Conservation (phyloP, 306 rosid species). For the Astragalus glycyphyllos region DNA sequence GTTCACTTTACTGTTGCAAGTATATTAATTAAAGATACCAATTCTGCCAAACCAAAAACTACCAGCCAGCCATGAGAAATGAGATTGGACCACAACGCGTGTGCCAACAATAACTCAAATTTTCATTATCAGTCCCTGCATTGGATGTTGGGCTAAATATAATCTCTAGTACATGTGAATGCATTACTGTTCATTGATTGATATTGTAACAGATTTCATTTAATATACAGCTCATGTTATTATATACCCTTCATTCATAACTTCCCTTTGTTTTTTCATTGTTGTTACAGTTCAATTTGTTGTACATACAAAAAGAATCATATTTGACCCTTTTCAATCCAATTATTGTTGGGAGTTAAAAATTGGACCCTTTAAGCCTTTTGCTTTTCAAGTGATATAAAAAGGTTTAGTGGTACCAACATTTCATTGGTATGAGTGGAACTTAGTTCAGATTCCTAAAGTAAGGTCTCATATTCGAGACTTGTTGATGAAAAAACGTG, state of each 20-base stretch:
- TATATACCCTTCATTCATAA: conserved; percentile 32
- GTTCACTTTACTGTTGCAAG: conserved; percentile 23
- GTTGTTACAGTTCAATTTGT: conserved; percentile 27
- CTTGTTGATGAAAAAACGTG: too few species aligned
- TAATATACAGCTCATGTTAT: conserved; percentile 33
- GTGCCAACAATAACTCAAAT: neutral
- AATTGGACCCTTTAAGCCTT: neutral
- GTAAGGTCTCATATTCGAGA: too few species aligned
- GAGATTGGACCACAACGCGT: conserved; percentile 43
- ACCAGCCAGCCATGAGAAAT: conserved; percentile 20
- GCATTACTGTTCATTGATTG: conserved; percentile 26
- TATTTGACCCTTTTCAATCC: conserved; percentile 1
- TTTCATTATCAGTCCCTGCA: conserved; percentile 32
- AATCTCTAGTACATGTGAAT: conserved; percentile 34
- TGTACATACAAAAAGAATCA: conserved; percentile 5
- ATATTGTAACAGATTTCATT: conserved; percentile 20
- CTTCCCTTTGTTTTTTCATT: conserved; percentile 13
- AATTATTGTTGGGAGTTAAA: neutral
- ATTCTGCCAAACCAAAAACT: conserved; percentile 28
- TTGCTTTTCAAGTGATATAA: neutral
- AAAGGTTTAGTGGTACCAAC: neutral
- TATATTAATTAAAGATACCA: conserved; percentile 21
- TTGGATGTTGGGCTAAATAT: conserved; percentile 35
- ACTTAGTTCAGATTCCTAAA: too few species aligned
- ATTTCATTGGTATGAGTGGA: too few species aligned